Evolutionary conservation across 306 rosid species (phyloP).

Genomic region (Cucurbita pepo): DNA sequence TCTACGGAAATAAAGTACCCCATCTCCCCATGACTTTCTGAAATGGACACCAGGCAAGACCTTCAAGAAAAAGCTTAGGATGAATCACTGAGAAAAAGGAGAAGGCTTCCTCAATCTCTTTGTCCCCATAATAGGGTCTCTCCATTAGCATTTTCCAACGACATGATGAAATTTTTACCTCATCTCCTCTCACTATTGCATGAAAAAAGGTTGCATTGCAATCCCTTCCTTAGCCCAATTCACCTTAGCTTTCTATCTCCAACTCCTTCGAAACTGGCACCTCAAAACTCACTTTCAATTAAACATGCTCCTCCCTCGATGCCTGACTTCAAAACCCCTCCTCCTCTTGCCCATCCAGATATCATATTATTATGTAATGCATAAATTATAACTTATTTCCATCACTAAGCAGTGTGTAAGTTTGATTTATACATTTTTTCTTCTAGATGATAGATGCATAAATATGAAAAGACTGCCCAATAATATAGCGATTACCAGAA

Average conservation of each 20-base stretch:
- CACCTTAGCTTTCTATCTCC: neutral
- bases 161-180: neutral
- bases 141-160: neutral
- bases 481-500: slow-evolving; percentile 46
- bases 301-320: neutral
- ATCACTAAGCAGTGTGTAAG: neutral
- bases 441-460: slow-evolving; percentile 1
- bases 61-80: neutral
- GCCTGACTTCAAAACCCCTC: neutral
- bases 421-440: neutral
- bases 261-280: neutral
- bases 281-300: neutral
- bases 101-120: no score
- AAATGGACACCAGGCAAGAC: neutral
- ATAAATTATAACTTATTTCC: neutral
- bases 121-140: neutral
- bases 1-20: no score
- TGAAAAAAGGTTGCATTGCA: neutral
- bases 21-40: neutral
- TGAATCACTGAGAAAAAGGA: no score
- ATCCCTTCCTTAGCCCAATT: neutral
- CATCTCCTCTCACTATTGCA: no score
- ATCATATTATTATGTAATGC: neutral
- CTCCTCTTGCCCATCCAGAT: neutral
- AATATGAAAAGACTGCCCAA: neutral